Evolutionary conservation across 2,329 filamentous ascomycete species (phyloP), one percentile per base, ranked within the genome.

Genomic region (Ophiostoma sp.): DNA sequence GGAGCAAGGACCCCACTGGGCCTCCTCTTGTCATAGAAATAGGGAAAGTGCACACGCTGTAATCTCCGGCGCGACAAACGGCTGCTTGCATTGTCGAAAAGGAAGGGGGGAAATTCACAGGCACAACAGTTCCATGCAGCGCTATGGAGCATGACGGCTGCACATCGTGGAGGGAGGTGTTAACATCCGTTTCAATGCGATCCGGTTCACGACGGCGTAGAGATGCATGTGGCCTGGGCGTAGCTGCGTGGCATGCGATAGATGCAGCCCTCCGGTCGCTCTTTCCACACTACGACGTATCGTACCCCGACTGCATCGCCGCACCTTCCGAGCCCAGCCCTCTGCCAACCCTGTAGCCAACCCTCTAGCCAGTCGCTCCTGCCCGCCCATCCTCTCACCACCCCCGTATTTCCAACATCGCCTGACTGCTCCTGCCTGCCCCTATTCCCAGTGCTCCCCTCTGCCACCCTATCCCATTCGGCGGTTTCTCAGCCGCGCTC

Each of bases 1-100:
- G 66, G 45, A 64, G 27, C 27, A 27, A 27, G 27, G 27, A 27
- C 27, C 60, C 66, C 49, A 55, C 49, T 14, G 14, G 7, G 49
- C 18, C 49, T 55, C 49, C n/a, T 55, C n/a, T 55, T 55, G 18
- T 64, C 36, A 16, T 16, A 65, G 64, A 36, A 65, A 58, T 65
- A 49, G 47, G 67, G 63, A 44, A 68, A 66, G 64, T n/a, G 52
- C 42, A 42, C 14, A 49, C 55, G 27, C 49, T 66, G 67, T 47
- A 69, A 69, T 69, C 66, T 69, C 65, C 67, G 67, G 52, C 63
- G 49, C 49, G 49, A 18, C 4, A 55, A 55, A 55, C 49, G 49
- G 49, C 4, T 52, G 47, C 5, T 55, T 27, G 27, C 27, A 18
- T 27, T 55, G 49, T 47, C 45, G 12, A 14, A 47, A 55, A 18